These are phyloP conservation scores for Malbranchea cinnamomea DNA, from an alignment of 2,329 filamentous ascomycete genomes.

Conservation along the genomic window DNA sequence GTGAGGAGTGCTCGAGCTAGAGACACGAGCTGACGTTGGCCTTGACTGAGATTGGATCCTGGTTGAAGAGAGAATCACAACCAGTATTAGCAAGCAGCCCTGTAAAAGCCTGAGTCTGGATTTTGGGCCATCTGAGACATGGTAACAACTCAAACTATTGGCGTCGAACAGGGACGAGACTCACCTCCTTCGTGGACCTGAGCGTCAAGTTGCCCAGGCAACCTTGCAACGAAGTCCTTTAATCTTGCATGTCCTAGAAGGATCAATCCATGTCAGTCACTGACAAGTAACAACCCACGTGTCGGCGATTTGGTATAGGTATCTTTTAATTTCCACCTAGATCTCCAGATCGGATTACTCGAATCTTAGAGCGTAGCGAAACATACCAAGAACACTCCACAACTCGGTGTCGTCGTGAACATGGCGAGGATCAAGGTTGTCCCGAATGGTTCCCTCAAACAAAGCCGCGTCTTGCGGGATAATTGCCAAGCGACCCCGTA, in stretches of 20 bases:
- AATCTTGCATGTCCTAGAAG: conserved; percentile 82
- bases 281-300: background rate
- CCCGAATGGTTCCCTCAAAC: conserved; percentile 82
- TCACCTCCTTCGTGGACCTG: conserved; percentile 85
- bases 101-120: background rate
- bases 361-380: conserved; percentile 1
- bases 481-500: conserved; percentile 80
- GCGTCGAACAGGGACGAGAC: conserved; percentile 20
- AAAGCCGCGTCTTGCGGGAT: conserved; percentile 96
- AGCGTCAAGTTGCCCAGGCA: conserved; percentile 83
- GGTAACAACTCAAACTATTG: background rate
- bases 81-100: no score
- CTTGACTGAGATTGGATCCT: conserved; percentile 91
- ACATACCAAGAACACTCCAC: conserved; percentile 75
- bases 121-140: background rate
- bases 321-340: no score
- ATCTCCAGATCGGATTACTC: background rate
- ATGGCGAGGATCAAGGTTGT: conserved; percentile 89
- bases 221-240: conserved; percentile 72
- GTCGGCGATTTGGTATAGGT: conserved; percentile 1
- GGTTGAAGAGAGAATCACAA: conserved; percentile 8
- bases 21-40: conserved; percentile 86
- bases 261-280: no score
- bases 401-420: conserved; percentile 94
- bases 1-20: conserved; percentile 86